Evolutionary conservation across 768 basidiomycete species (phyloP).

Genomic region (Naganishia antarctica): DNA sequence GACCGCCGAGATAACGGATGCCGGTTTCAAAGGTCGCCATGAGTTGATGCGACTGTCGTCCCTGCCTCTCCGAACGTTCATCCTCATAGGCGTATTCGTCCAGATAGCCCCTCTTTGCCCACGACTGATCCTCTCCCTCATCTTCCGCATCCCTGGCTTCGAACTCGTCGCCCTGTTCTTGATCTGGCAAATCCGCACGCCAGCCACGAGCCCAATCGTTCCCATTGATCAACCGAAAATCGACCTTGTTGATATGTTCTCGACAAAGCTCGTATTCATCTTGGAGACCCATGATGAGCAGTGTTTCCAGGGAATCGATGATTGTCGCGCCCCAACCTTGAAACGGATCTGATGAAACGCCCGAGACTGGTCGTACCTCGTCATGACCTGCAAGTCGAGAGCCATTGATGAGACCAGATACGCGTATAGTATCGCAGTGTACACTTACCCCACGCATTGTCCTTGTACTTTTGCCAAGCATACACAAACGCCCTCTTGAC

Average conservation of each 20-base stretch:
- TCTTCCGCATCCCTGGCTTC: too few relatives aligned
- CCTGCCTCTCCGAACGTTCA: conserved; percentile 1
- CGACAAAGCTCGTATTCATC: conserved; percentile 48
- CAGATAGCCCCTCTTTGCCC: not conserved
- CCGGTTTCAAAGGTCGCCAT: conserved; percentile 50
- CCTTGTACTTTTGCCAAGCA: conserved; percentile 48
- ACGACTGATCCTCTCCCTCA: not conserved
- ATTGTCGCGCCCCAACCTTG: conserved; percentile 48
- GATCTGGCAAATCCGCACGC: conserved; percentile 6
- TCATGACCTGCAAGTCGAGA: conserved; percentile 39
- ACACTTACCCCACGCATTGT: conserved; percentile 47
- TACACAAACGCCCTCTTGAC: conserved; percentile 44
- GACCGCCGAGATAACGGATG: conserved; percentile 52
- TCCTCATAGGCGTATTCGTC: conserved; percentile 15
- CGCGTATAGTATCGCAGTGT: too few relatives aligned
- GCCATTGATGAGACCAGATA: too few relatives aligned
- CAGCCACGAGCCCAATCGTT: conserved; percentile 41
- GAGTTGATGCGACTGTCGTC: conserved; percentile 8
- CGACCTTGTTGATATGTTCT: conserved; percentile 44
- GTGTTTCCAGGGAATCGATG: conserved; percentile 46
- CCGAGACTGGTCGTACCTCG: conserved; percentile 43
- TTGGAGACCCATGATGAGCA: conserved; percentile 44
- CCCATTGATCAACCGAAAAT: conserved; percentile 43
- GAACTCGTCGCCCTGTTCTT: too few relatives aligned
- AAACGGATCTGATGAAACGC: conserved; percentile 42